phyloP scores from a whole-genome alignment of 768 basidiomycete species.

The Lyophyllum decastes region DNA sequence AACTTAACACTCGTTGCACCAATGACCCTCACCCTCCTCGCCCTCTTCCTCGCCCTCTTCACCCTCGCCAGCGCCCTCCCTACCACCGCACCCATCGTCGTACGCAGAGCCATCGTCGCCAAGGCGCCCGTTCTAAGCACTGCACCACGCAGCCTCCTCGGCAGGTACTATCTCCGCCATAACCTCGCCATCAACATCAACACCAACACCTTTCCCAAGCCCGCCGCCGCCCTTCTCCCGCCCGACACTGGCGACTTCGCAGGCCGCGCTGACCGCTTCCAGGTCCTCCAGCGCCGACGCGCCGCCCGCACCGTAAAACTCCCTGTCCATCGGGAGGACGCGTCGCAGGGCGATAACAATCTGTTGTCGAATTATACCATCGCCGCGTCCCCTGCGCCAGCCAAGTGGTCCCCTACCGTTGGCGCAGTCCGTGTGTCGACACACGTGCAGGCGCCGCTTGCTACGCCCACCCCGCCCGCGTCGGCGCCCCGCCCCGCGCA shows the following conservation, averaged over 20 bases:
- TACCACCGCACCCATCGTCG: conserved; percentile 27
- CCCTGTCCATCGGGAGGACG: neutral
- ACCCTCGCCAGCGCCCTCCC: conserved; percentile 36
- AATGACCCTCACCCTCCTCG: conserved; percentile 21
- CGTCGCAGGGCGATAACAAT: neutral
- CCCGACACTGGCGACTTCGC: neutral
- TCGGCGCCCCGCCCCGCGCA: neutral
- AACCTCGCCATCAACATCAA: neutral
- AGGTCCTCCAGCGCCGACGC: conserved; percentile 5
- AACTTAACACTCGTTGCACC: neutral
- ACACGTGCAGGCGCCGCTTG: neutral
- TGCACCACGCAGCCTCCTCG: conserved; percentile 23
- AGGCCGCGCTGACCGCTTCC: conserved; percentile 11
- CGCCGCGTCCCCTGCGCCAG: neutral
- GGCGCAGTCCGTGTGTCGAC: neutral
- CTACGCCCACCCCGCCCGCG: neutral
- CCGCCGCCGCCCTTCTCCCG: neutral
- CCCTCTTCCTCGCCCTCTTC: conserved; percentile 39
- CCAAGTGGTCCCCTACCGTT: neutral
- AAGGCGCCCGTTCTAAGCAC: conserved; percentile 10
- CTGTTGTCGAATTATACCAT: neutral
- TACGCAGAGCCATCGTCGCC: conserved; percentile 7
- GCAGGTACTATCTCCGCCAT: conserved; percentile 20
- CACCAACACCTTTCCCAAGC: neutral
- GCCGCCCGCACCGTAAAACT: neutral